Evolutionary conservation across 2,329 filamentous ascomycete species (phyloP), one percentile per base, ranked within the genome.

Genomic region (Stemphylium beticola): DNA sequence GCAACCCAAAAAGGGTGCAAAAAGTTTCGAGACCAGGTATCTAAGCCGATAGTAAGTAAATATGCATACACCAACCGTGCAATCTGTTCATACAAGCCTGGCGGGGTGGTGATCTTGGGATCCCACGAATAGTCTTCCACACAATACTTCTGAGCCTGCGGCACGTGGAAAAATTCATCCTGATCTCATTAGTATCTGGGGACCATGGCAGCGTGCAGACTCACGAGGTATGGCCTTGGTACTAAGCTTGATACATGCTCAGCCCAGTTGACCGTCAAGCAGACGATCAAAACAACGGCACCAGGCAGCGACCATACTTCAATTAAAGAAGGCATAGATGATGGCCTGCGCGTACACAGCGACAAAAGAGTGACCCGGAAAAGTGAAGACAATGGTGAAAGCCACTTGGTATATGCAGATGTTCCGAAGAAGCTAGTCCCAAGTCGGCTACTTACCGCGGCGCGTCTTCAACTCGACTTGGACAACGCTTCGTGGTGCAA

Each of bases 101-200:
- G 93, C 0, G 95, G 95, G 1, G 95, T 99, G 0, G 95, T 99
- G 71, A 99, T 95, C 74, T 98, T 99, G 55, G 93, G 89, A 75
- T 99, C 93, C 95, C 95, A 99, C 51, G 91, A 82, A 11, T 75
- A 72, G 49, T 83, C 83, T 10, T 89, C 87, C 36, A 83, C 74
- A 74, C 93, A 97, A 74, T 96, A 99, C 26, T 85, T 86, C 67
- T 96, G 91, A 0, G 92, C 92, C 76, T 99, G 95, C 0, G 92
- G 91, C 18, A 97, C 88, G 73, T 99, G 91, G 60, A 95, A 96
- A 26, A 92, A 80, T 71, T 96, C 91, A 72, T 96, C 91, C 90
- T 93, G 59, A 4, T 9, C 32, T 15, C 4, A 48, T 61, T 18
- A 63, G 53, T 29, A n/a, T 31, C 11, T 26, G 4, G 5, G 12